A percentile compares a stretch with the other conserved stretches of the same genome.
These are phyloP conservation scores for Ogataea hybrid DNA, from an alignment of 1,139 yeast species.

Conservation along the genomic window DNA sequence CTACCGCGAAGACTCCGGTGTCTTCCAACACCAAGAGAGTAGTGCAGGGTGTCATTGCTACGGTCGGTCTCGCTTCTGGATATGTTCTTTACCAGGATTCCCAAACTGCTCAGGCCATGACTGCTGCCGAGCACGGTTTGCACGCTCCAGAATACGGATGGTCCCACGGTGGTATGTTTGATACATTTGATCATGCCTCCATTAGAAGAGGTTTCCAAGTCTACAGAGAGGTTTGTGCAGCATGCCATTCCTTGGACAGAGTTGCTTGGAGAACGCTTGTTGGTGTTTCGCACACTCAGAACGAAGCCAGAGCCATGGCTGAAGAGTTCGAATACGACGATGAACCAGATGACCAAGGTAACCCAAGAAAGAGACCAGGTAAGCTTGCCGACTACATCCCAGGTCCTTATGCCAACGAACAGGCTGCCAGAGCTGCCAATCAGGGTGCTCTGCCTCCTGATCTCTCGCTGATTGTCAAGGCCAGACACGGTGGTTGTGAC, in stretches of 20 bases:
- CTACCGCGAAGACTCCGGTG: conserved; percentile 34
- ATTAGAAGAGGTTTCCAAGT: conserved; percentile 99
- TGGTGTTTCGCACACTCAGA: conserved; percentile 91
- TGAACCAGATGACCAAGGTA: conserved; percentile 99
- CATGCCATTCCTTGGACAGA: conserved; percentile 96
- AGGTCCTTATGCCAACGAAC: conserved; percentile 94
- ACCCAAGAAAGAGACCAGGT: conserved; percentile 98
- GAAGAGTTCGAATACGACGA: conserved; percentile 98
- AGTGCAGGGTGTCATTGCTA: conserved; percentile 64
- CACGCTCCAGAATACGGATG: conserved; percentile 93
- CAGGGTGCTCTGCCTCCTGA: conserved; percentile 99
- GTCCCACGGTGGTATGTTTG: conserved; percentile 93
- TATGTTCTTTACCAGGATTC: conserved; percentile 77
- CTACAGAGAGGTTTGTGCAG: conserved; percentile 98
- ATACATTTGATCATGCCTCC: conserved; percentile 92
- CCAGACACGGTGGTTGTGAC: conserved; percentile 98
- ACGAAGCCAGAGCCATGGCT: conserved; percentile 91
- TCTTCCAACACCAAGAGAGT: conserved; percentile 51
- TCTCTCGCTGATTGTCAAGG: conserved; percentile 94
- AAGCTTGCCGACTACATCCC: conserved; percentile 95
- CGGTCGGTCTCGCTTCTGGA: conserved; percentile 69
- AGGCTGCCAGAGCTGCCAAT: conserved; percentile 99
- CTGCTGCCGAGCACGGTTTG: conserved; percentile 98
- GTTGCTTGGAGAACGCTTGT: conserved; percentile 99
- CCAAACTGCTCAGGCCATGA: conserved; percentile 90